phyloP scores from a whole-genome alignment of 345 rosid species.

The Raphanus sativus region DNA sequence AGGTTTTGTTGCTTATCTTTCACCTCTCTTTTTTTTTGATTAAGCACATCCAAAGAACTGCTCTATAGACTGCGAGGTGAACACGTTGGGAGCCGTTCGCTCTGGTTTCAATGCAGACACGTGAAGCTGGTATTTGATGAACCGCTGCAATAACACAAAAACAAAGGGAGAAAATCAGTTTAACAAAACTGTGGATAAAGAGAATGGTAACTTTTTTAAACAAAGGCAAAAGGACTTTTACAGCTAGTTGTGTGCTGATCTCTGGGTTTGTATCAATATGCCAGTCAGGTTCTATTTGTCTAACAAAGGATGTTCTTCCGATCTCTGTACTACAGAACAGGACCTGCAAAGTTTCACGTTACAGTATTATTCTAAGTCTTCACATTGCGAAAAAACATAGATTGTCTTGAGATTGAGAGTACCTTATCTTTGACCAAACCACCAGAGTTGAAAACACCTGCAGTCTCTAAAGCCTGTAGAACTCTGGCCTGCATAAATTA shows the following conservation, averaged over 20 bases:
- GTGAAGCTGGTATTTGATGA: conserved; percentile 90
- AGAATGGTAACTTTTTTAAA: not conserved
- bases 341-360: conserved; percentile 57
- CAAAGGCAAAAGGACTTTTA: conserved; percentile 38
- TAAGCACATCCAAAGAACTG: conserved; percentile 78
- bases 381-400: not conserved
- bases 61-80: conserved; percentile 75
- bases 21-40: conserved; percentile 27
- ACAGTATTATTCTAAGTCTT: not conserved
- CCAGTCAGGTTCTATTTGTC: conserved; percentile 98
- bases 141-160: conserved; percentile 55
- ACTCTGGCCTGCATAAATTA: conserved; percentile 79
- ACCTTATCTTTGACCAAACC: conserved; percentile 95
- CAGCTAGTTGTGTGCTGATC: conserved; percentile 76
- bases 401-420: not conserved
- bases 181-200: not conserved
- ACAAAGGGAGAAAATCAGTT: not conserved
- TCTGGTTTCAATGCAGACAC: conserved; percentile 61
- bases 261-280: conserved; percentile 88
- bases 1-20: conserved; percentile 6
- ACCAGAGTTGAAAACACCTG: conserved; percentile 89
- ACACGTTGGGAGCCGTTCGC: conserved; percentile 64
- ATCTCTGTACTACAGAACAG: conserved; percentile 91
- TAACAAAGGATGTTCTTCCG: conserved; percentile 90
- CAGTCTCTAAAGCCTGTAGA: conserved; percentile 82